A percentile compares a stretch with the other conserved stretches of the same genome.
These are phyloP conservation scores for Phytophthora quininea DNA, from an alignment of 352 stramenopile species.

Conservation along the genomic window DNA sequence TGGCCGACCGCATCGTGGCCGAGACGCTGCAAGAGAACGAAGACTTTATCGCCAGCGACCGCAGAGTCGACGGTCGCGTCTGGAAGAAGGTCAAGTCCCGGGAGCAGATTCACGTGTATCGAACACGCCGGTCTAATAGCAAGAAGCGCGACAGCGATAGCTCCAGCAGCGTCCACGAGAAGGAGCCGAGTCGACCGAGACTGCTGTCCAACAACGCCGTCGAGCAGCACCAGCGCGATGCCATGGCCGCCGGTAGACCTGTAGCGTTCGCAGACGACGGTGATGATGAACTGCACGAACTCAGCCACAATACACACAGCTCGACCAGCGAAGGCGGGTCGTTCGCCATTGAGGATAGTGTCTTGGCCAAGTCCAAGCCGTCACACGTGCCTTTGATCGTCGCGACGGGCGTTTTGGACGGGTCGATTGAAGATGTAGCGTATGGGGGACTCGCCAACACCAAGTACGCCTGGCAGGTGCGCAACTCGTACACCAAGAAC, in stretches of 20 bases:
- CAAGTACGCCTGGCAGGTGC: constrained; percentile 32
- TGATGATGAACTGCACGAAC: constrained; percentile 21
- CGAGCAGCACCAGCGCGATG: constrained; percentile 41
- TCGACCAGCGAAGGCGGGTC: constrained; percentile 37
- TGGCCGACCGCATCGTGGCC: constrained; percentile 60
- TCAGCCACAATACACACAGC: constrained; percentile 32
- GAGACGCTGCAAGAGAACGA: constrained; percentile 63
- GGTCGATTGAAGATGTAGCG: constrained; percentile 30
- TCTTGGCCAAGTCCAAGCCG: constrained; percentile 27
- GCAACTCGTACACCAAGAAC: constrained; percentile 47
- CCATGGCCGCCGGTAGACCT: constrained; percentile 26
- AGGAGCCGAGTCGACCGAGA: constrained; percentile 42
- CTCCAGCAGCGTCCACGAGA: constrained; percentile 22
- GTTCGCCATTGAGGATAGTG: constrained; percentile 28
- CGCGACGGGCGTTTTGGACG: constrained; percentile 29
- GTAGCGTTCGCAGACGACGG: constrained; percentile 24
- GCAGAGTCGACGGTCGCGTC: constrained; percentile 35
- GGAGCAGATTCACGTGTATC: constrained; percentile 63
- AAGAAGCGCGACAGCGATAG: constrained; percentile 8
- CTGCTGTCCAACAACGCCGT: constrained; percentile 48
- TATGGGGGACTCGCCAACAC: constrained; percentile 31
- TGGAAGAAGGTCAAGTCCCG: constrained; percentile 65
- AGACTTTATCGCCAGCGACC: constrained; percentile 48
- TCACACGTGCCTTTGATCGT: constrained; percentile 29
- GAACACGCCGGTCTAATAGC: constrained; percentile 41